Evolutionary conservation across 371 early-diverging fungal genomes (phyloP), one percentile per base, ranked within the genome.

Genomic region (Haplosporangium sp.): DNA sequence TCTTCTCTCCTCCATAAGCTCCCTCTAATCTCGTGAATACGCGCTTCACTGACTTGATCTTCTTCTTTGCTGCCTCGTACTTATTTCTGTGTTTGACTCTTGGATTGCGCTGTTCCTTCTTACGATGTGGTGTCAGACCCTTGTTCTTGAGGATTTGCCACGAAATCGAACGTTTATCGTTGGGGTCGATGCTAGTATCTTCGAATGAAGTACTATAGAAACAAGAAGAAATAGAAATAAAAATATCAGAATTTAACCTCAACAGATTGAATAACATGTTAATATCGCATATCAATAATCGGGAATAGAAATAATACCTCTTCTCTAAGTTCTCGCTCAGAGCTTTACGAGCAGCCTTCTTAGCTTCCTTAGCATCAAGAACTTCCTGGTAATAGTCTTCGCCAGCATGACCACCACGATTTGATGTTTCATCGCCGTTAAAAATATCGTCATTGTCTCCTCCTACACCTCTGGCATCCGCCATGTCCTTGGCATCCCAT

Each of bases 91-190:
- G 92, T 88, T 96, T 97, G 81, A 98, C 97, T 83, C 99, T 94
- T 45, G 98, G 94, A 86, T 98, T 98, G 83, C 97, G 93, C 76
- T 94, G 89, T 64, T 95, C 96, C 91, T 97, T 97, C 85, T 92
- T 93, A 72, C 98, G 95, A 62, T 91, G 89, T 45, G 97, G 98
- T 39, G 96, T 94, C 52, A 98, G 89, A 63, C 99, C 99, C 88
- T 93, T 94, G 89, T 98, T 98, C 88, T 96, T 94, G 78, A 98
- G 88, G 68, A 98, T 98, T 77, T 93, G 90, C 86, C 94, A 96
- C 59, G 90, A 92, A 55, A 94, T 92, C 58, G 87, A 83, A 61
- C 99, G 95, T 84, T 97, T 97, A 57, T 87, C 84, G 69, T 74
- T 84, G 62, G 72, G 69, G 38, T 79, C 81, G 15, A 74, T 69